These are phyloP conservation scores for Capsicum baccatum DNA, from an alignment of 257 asterid genomes.

Conservation along the genomic window DNA sequence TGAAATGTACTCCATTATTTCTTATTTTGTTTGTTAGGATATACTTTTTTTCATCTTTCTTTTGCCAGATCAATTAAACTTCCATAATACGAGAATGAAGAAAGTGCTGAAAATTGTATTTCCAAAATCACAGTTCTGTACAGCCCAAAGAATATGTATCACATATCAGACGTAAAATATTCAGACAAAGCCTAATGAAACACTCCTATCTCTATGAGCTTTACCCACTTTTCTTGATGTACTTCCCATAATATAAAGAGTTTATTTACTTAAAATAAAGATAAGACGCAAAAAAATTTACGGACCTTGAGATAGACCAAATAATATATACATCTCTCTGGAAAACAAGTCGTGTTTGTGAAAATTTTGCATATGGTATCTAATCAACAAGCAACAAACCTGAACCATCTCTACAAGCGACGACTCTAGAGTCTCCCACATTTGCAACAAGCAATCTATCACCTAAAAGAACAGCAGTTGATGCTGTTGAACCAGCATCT, in stretches of 20 bases:
- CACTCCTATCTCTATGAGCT: not conserved
- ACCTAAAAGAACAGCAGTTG: constrained; percentile 73
- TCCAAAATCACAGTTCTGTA: not conserved
- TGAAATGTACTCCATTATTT: constrained; percentile 18
- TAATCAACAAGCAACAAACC: constrained; percentile 47
- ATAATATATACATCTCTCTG: constrained; percentile 11
- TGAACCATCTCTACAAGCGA: constrained; percentile 78
- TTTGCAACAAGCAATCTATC: constrained; percentile 72
- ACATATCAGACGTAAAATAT: not conserved
- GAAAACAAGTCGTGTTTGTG: constrained; percentile 13
- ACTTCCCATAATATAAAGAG: not conserved
- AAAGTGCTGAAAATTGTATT: not conserved
- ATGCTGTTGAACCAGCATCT: constrained; percentile 89
- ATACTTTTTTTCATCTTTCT: not conserved
- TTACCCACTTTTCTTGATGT: not conserved
- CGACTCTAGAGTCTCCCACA: constrained; percentile 87
- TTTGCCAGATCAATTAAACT: not conserved
- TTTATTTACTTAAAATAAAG: not conserved
- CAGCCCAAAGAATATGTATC: not conserved
- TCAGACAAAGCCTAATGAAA: not conserved
- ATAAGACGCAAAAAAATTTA: constrained; percentile 1
- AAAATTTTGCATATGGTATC: not conserved
- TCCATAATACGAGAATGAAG: not conserved
- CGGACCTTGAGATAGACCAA: constrained; percentile 23
- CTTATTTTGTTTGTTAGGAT: not conserved